Evolutionary conservation across 345 rosid species (phyloP).

Genomic region (Rubroshorea leprosula): DNA sequence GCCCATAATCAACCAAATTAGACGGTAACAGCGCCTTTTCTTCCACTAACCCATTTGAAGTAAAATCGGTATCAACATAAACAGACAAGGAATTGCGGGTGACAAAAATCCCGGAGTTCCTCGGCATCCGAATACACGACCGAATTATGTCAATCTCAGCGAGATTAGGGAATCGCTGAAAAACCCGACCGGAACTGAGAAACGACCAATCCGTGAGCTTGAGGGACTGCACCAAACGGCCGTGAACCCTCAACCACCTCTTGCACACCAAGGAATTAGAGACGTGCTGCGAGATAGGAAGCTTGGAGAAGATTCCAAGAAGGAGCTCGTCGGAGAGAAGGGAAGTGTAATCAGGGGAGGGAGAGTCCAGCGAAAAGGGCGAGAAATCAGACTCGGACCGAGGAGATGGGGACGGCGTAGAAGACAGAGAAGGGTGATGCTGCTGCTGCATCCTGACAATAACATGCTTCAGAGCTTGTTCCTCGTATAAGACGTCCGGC

Average conservation of each 20-base stretch:
- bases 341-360: slow-evolving; percentile 29
- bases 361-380: slow-evolving; percentile 3
- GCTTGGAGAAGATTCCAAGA: slow-evolving; percentile 39
- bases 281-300: slow-evolving; percentile 34
- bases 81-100: slow-evolving; percentile 28
- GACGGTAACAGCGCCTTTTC: slow-evolving; percentile 28
- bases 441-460: slow-evolving; percentile 27
- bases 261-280: slow-evolving; percentile 48
- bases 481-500: slow-evolving; percentile 17
- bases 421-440: slow-evolving; percentile 2
- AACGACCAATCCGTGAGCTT: slow-evolving; percentile 47
- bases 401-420: slow-evolving; percentile 20
- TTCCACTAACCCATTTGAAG: slow-evolving; percentile 16
- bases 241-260: slow-evolving; percentile 49
- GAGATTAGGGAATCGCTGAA: slow-evolving; percentile 44
- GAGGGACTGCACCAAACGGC: slow-evolving; percentile 44
- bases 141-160: slow-evolving; percentile 30
- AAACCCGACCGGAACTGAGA: slow-evolving; percentile 44
- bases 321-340: slow-evolving; percentile 46
- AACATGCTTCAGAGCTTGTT: slow-evolving; percentile 20
- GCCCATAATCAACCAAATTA: slow-evolving; percentile 28
- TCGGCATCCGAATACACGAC: slow-evolving; percentile 32
- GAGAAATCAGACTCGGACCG: slow-evolving; percentile 20
- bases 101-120: slow-evolving; percentile 30
- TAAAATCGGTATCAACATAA: slow-evolving; percentile 15